Percentiles rank a stretch among this genome's conserved stretches.
Conservation (phyloP, 305 asterid genomes). For the Solanum chacoense region DNA sequence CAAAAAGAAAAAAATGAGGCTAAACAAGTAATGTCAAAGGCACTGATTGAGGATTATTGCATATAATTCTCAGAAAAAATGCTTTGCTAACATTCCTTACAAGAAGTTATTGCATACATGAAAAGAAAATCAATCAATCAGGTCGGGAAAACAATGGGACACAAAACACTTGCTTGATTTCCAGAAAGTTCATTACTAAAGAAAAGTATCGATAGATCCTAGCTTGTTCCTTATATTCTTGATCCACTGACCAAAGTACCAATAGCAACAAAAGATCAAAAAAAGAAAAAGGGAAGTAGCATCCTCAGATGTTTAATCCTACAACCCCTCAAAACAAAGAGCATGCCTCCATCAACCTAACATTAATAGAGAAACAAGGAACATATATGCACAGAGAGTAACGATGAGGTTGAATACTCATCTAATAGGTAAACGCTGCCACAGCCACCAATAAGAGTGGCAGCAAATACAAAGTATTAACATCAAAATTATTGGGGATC, state of each 20-base stretch:
- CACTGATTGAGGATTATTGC: neutral
- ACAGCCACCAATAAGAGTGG: neutral
- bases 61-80: neutral
- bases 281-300: neutral
- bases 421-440: neutral
- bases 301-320: neutral
- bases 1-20: neutral
- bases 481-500: neutral
- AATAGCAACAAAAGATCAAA: neutral
- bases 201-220: neutral
- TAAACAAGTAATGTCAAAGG: neutral
- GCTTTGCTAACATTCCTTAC: neutral
- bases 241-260: neutral
- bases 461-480: neutral
- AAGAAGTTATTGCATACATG: neutral
- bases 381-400: neutral
- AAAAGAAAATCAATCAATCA: neutral
- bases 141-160: neutral
- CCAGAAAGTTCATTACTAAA: neutral
- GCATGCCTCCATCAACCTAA: neutral
- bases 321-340: neutral
- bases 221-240: neutral
- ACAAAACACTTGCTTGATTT: neutral
- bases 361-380: neutral
- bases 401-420: neutral